Base-by-base conservation (phyloP, 805 yeast genomes). In the Barnettozyma vustinii region DNA sequence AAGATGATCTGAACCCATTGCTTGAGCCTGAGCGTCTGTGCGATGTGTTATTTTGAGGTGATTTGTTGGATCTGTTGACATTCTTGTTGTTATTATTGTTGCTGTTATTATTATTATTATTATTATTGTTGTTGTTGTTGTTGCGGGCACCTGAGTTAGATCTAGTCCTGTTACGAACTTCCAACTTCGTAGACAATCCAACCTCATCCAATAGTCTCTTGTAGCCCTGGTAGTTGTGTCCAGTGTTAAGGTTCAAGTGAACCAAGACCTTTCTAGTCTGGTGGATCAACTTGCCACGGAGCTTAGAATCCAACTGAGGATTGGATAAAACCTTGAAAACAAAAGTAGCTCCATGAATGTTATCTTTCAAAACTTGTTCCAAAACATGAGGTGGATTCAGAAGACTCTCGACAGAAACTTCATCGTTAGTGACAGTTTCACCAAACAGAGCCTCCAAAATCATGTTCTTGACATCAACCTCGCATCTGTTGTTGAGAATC, bases 121-220 rank as follows among this genome's bases (percentile, higher is more conserved):
- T 45, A 19, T 26, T 23, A 36, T 36, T 37, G 15, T 25, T 18
- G 21, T 40, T 41, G 30, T 42, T 42, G 30, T 45, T 44, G 35
- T 36, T 45, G 15, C 50, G 48, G 18, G 57, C 58, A 19, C 50
- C 55, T 2, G 65, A 61, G 32, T 60, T 61, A 18, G 55, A 46
- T 57, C 65, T 59, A 13, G 41, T 26, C 43, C 50, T 47, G 40
- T 55, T 63, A 20, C 62, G 58, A 20, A 35, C 44, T 40, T 49
- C 60, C 25, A 46, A 30, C 20, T 40, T 54, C 33, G 42, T 49
- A 20, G 52, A 39, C 45, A 91, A 70, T 3, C 97, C 97, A 53
- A 90, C 92, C 65, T 92, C 98, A 57, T 92, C 98, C 76, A 91
- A 78, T 49, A 94, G 72, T 55, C 96, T 81, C 61, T 87, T 87